These are phyloP conservation scores for Cyamopsis tetragonoloba DNA, from an alignment of 306 rosid species.

Conservation along the genomic window DNA sequence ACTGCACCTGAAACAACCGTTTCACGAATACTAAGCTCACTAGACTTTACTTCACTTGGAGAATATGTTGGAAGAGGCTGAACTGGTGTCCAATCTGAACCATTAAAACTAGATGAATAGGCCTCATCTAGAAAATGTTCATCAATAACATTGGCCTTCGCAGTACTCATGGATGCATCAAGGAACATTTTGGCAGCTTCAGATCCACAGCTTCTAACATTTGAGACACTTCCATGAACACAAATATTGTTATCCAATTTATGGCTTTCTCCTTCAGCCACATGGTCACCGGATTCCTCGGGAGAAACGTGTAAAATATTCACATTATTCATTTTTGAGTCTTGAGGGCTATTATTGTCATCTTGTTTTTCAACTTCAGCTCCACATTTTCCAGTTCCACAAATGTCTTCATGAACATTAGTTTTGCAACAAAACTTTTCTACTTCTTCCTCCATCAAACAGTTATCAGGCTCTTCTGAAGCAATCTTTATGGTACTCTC, in stretches of 20 bases:
- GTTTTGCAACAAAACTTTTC: neutral
- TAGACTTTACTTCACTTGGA: neutral
- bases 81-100: neutral
- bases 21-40: neutral
- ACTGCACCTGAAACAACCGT: conserved; percentile 1
- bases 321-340: neutral
- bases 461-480: neutral
- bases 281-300: neutral
- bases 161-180: neutral
- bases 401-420: neutral
- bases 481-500: neutral
- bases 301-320: neutral
- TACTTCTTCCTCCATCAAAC: neutral
- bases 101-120: conserved; percentile 2
- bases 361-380: neutral
- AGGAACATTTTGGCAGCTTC: neutral
- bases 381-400: neutral
- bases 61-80: neutral
- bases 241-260: neutral
- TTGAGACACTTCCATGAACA: neutral
- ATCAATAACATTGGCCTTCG: neutral
- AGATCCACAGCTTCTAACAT: neutral
- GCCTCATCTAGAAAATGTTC: neutral
- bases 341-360: neutral
- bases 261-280: neutral